Evolutionary conservation across 2,329 filamentous ascomycete species (phyloP), one percentile per base, ranked within the genome.

Genomic region (Diplodia seriata): DNA sequence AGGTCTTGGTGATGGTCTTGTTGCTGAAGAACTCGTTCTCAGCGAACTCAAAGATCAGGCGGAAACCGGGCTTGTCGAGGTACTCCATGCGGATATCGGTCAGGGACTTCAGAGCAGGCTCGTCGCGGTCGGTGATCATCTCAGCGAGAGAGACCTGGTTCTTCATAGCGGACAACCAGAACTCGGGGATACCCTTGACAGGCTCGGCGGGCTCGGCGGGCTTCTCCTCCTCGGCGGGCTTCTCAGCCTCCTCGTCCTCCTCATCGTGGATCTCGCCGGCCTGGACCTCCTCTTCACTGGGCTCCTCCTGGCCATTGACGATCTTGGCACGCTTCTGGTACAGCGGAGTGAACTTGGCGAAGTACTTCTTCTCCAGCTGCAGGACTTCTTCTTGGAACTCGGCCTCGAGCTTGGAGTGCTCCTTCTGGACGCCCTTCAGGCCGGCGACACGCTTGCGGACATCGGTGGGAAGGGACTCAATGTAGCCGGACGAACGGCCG

Each of bases 81-180:
- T 99, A 99, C 84, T 99, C 94, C 94, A 99, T 97, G 78, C 94
- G 93, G 75, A 99, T 93, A 79, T 99, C 94, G 73, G 87, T 90
- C 68, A 99, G 86, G 77, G 90, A 86, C 84, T 96, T 97, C 68
- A 99, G 90, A 65, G 94, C 95, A 73, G 88, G 89, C 87, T 99
- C 95, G 78, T 99, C 95, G 72, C 93, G 91, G 76, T 98, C 95
- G 76, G 95, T 99, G 80, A 99, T 97, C 89, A 97, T 97, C 83
- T 99, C 96, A 68, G 94, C 93, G 68, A 99, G 89, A 36, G 94
- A 97, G 76, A 95, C 89, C 81, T 97, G 94, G 86, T 99, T 99
- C 88, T 99, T 99, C 94, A 99, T 98, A 74, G 96, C 94, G 70
- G 94, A 97, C 62, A 99, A 87, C 95, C 95, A 99, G 87, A 99